A percentile compares a stretch with the other conserved stretches of the same genome.
Conservation (phyloP, 176 grass and related monocot genomes). For the Luzula sylvatica region DNA sequence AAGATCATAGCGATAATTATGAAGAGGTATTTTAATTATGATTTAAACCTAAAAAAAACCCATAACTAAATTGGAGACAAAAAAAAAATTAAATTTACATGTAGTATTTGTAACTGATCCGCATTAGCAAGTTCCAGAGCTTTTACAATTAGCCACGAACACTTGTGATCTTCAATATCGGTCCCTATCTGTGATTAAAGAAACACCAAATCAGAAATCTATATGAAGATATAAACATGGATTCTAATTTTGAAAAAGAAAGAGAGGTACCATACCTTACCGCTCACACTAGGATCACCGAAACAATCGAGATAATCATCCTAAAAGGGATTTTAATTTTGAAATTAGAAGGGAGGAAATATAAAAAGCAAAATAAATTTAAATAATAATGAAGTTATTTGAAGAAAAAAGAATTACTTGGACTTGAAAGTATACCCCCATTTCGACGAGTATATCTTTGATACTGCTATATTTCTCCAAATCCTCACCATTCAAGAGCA, state of each 20-base stretch:
- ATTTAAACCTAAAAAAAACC: neutral
- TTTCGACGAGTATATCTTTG: slow-evolving; percentile 44
- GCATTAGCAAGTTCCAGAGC: slow-evolving; percentile 34
- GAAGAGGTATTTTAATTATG: neutral
- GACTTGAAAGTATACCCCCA: slow-evolving; percentile 64
- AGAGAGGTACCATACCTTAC: slow-evolving; percentile 35
- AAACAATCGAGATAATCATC: slow-evolving; percentile 86
- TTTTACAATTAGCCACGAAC: slow-evolving; percentile 68
- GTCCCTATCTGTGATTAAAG: slow-evolving; percentile 44
- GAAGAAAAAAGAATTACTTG: slow-evolving; percentile 32
- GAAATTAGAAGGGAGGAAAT: neutral
- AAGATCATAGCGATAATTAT: slow-evolving; percentile 6
- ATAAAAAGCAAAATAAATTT: neutral
- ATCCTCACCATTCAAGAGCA: slow-evolving; percentile 30
- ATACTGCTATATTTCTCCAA: slow-evolving; percentile 19
- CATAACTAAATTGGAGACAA: neutral
- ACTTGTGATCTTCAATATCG: slow-evolving; percentile 70
- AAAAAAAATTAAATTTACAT: slow-evolving; percentile 25
- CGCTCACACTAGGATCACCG: slow-evolving; percentile 54
- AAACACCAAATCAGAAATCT: slow-evolving; percentile 3
- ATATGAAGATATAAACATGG: slow-evolving; percentile 4
- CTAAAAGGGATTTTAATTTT: slow-evolving; percentile 32
- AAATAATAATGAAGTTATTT: neutral
- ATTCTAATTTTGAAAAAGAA: neutral
- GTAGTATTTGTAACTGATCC: slow-evolving; percentile 30